Percentiles rank a stretch among this genome's conserved stretches.
Evolutionary conservation across 2,329 filamentous ascomycete species (phyloP).

Genomic region (Amauroascus verrucosus): DNA sequence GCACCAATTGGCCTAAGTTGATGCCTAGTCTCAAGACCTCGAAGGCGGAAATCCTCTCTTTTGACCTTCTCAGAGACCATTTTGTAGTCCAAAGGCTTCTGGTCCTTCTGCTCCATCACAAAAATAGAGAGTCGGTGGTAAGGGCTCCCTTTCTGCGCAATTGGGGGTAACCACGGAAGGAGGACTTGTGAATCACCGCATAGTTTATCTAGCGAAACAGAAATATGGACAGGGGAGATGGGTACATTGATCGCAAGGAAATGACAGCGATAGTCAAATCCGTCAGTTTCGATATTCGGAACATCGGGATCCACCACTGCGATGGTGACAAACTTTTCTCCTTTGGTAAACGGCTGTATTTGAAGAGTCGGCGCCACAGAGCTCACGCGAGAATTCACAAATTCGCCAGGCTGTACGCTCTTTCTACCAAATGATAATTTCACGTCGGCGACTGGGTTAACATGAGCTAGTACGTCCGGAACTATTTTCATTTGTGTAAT

Average conservation of each 20-base stretch:
- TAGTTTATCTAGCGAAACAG: constrained; percentile 55
- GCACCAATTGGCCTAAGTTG: constrained; percentile 64
- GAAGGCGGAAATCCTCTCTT: constrained; percentile 63
- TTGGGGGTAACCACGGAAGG: constrained; percentile 72
- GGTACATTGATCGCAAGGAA: constrained; percentile 68
- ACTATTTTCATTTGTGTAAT: constrained; percentile 77
- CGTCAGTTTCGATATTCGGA: constrained; percentile 63
- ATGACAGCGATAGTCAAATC: constrained; percentile 73
- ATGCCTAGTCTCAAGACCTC: constrained; percentile 62
- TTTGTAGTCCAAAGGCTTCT: constrained; percentile 48
- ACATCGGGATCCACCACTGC: constrained; percentile 86
- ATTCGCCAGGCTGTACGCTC: constrained; percentile 63
- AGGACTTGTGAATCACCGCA: constrained; percentile 55
- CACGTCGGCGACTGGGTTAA: constrained; percentile 70
- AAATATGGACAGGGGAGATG: constrained; percentile 51
- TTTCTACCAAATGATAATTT: constrained; percentile 66
- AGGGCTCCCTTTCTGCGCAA: constrained; percentile 76
- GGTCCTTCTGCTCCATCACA: constrained; percentile 66
- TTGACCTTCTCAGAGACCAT: constrained; percentile 42
- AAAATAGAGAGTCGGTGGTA: constrained; percentile 84
- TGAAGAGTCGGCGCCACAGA: constrained; percentile 64
- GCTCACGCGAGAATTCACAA: constrained; percentile 64
- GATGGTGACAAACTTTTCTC: constrained; percentile 71
- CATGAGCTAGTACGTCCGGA: constrained; percentile 72
- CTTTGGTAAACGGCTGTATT: constrained; percentile 75